Evolutionary conservation across 805 yeast genomes (phyloP).

Genomic region (Candida manassasensis): DNA sequence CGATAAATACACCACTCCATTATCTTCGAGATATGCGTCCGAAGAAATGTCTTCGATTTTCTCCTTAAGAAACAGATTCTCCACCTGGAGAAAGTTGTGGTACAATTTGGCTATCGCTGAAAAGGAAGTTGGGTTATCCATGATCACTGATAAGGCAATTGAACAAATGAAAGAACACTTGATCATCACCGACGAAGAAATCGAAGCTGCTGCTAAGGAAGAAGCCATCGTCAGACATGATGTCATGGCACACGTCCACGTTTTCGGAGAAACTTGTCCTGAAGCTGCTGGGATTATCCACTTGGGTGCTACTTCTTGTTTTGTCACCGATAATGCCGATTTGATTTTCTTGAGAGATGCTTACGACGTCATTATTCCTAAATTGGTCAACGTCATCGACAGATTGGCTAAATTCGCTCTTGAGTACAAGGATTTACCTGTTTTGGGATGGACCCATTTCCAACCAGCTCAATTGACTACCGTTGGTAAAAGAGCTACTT

Average conservation of each 20-base stretch:
- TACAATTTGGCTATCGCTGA: constrained; percentile 93
- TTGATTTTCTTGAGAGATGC: constrained; percentile 95
- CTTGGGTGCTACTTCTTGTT: constrained; percentile 97
- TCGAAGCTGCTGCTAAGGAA: constrained; percentile 81
- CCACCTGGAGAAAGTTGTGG: constrained; percentile 99
- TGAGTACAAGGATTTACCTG: constrained; percentile 92
- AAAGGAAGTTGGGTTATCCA: constrained; percentile 78
- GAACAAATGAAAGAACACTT: constrained; percentile 77
- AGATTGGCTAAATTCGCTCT: constrained; percentile 84
- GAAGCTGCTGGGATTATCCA: constrained; percentile 97
- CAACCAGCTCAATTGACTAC: constrained; percentile 99
- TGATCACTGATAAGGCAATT: constrained; percentile 88
- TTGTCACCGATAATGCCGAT: constrained; percentile 96
- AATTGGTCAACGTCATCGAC: constrained; percentile 92
- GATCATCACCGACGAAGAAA: constrained; percentile 87
- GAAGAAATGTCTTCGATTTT: constrained; percentile 94
- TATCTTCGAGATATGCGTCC: constrained; percentile 95
- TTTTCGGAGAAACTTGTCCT: constrained; percentile 88
- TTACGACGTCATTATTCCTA: constrained; percentile 87
- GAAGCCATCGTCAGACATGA: constrained; percentile 98
- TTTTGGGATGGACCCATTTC: constrained; percentile 98
- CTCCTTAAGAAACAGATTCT: constrained; percentile 88
- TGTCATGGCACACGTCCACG: constrained; percentile 99
- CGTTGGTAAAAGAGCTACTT: constrained; percentile 95
- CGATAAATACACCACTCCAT: constrained; percentile 87